phyloP scores from a whole-genome alignment of 2,329 filamentous ascomycete species.

The Tolypocladium guangdongense region DNA sequence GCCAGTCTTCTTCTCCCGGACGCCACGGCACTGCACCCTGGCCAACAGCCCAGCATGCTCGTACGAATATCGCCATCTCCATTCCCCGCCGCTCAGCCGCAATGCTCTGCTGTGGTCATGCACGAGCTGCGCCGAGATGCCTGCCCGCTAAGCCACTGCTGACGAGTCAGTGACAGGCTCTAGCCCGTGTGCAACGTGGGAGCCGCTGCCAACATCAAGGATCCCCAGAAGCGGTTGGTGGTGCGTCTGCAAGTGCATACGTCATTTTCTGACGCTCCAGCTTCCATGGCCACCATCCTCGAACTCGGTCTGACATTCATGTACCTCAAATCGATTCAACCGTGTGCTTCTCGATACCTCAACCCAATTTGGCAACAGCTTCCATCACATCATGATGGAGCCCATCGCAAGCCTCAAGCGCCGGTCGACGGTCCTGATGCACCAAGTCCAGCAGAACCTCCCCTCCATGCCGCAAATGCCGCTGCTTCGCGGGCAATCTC shows the following conservation, averaged over 20 bases:
- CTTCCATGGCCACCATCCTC: neutral
- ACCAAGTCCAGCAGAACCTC: conserved; percentile 36
- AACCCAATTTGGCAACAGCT: neutral
- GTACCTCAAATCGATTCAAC: neutral
- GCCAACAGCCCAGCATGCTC: neutral
- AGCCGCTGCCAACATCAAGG: neutral
- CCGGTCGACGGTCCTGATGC: conserved; percentile 42
- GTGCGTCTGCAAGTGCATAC: neutral
- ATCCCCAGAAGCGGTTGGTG: neutral
- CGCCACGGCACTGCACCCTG: neutral
- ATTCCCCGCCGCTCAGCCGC: neutral
- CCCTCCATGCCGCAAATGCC: conserved; percentile 21
- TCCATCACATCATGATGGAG: conserved; percentile 30
- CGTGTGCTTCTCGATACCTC: neutral
- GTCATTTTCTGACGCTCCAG: neutral
- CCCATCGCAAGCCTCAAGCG: conserved; percentile 42
- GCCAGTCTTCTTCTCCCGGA: neutral
- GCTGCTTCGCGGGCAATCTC: conserved; percentile 2
- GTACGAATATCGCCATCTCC: neutral
- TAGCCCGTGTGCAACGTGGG: neutral
- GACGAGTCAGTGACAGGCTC: neutral
- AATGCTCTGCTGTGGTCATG: neutral
- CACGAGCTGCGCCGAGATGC: neutral
- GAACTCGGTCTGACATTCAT: neutral
- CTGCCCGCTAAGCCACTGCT: neutral